A percentile compares a stretch with the other conserved stretches of the same genome.
Evolutionary conservation across 768 basidiomycete genomes (phyloP).

Genomic region (Kwoniella bestiolae): DNA sequence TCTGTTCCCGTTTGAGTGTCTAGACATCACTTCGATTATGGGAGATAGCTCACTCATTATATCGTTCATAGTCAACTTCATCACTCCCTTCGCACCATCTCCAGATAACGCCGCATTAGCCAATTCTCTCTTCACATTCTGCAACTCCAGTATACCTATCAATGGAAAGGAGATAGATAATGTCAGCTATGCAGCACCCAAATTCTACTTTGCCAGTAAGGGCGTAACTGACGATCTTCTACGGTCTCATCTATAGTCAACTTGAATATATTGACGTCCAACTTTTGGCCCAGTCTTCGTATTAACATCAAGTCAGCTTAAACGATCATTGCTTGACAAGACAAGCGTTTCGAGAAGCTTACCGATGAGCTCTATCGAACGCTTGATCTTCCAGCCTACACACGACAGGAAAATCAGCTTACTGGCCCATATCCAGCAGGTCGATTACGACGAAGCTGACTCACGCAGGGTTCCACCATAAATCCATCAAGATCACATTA

Average conservation of each 20-base stretch:
- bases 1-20: no score
- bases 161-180: neutral
- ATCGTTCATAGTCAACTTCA: conserved; percentile 77
- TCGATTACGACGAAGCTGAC: conserved; percentile 29
- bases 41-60: conserved; percentile 63
- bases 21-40: neutral
- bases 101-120: conserved; percentile 84
- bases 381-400: conserved; percentile 79
- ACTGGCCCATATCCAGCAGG: neutral
- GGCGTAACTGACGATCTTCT: conserved; percentile 69
- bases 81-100: conserved; percentile 81
- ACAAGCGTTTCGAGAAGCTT: neutral
- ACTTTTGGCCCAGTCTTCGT: conserved; percentile 73
- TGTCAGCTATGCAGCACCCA: neutral
- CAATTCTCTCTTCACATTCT: conserved; percentile 85
- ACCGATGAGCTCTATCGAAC: conserved; percentile 84
- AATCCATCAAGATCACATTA: conserved; percentile 87
- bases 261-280: conserved; percentile 72
- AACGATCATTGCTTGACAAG: conserved; percentile 8
- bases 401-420: neutral
- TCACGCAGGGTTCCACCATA: conserved; percentile 72
- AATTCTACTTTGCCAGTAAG: neutral
- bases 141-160: conserved; percentile 66
- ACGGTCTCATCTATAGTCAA: conserved; percentile 83
- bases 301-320: neutral